phyloP scores from a whole-genome alignment of 331 rosid genomes.

The Spiraea crenata region DNA sequence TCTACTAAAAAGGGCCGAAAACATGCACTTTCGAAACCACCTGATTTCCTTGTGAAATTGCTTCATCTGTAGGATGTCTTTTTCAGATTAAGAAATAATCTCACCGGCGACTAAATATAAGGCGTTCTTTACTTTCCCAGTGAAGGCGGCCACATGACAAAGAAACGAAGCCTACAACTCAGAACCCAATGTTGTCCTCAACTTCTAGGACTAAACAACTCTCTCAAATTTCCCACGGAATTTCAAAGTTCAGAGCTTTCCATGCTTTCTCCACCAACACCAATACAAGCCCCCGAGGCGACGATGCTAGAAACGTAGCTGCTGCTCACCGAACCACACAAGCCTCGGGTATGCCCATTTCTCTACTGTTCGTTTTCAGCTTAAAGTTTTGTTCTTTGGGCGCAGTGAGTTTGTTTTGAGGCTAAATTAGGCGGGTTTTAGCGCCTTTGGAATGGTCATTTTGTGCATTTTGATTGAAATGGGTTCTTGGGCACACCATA shows the following conservation, averaged over 20 bases:
- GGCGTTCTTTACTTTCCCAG: too few species aligned
- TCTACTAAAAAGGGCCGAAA: too few species aligned
- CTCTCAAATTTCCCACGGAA: not conserved
- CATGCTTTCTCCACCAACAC: not conserved
- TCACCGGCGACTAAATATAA: too few species aligned
- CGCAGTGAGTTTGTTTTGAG: not conserved
- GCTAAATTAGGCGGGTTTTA: not conserved
- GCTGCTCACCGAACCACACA: not conserved
- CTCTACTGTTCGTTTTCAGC: not conserved
- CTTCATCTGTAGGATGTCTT: too few species aligned
- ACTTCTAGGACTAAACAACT: not conserved
- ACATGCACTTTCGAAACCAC: too few species aligned
- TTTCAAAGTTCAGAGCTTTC: slow-evolving; percentile 18
- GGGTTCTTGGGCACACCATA: too few species aligned
- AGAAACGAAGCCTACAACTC: not conserved
- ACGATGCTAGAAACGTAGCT: slow-evolving; percentile 1
- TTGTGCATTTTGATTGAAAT: too few species aligned
- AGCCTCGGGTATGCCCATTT: slow-evolving; percentile 7
- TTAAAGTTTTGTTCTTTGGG: too few species aligned
- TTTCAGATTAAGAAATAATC: too few species aligned
- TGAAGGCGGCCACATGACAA: too few species aligned
- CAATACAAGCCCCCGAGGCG: not conserved
- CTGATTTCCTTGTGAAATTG: too few species aligned
- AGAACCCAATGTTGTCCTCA: slow-evolving; percentile 1
- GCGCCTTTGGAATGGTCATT: too few species aligned